phyloP scores from a whole-genome alignment of 1,284 basidiomycete genomes.

The Ceratobasidium papillatum region DNA sequence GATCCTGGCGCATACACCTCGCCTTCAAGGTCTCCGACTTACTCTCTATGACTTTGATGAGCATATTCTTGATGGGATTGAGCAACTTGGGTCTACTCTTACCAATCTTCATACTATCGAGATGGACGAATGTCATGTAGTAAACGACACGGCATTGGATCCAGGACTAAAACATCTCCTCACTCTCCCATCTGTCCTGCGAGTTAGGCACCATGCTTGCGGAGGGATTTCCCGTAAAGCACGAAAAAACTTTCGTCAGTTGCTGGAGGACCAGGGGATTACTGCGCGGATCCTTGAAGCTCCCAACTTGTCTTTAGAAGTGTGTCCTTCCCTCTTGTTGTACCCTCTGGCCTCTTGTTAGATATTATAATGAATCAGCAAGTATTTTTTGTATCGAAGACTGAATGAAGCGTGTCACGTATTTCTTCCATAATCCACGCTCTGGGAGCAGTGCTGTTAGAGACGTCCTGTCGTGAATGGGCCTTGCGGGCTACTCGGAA shows the following conservation, averaged over 20 bases:
- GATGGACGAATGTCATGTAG: neutral
- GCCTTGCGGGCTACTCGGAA: neutral
- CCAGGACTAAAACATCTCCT: neutral
- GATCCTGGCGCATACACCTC: neutral
- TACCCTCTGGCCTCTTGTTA: neutral
- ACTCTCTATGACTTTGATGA: neutral
- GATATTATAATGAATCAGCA: neutral
- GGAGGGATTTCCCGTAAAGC: neutral
- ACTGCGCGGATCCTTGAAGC: neutral
- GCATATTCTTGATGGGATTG: neutral
- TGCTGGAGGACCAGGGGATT: neutral
- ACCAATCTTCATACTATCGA: slow-evolving; percentile 8
- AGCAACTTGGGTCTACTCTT: neutral
- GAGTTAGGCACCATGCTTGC: neutral
- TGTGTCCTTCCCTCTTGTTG: neutral
- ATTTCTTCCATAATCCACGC: neutral
- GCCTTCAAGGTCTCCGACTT: neutral
- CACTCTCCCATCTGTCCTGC: slow-evolving; percentile 1
- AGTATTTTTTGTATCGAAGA: neutral
- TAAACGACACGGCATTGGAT: neutral
- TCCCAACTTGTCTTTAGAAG: neutral
- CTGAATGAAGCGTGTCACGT: no score
- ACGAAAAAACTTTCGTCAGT: neutral
- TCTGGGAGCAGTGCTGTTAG: neutral
- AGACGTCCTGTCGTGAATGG: neutral